A percentile compares a stretch with the other conserved stretches of the same genome.
These are phyloP conservation scores for Acanthamoeba royreba DNA, from an alignment of 208 protist species.

Conservation along the genomic window DNA sequence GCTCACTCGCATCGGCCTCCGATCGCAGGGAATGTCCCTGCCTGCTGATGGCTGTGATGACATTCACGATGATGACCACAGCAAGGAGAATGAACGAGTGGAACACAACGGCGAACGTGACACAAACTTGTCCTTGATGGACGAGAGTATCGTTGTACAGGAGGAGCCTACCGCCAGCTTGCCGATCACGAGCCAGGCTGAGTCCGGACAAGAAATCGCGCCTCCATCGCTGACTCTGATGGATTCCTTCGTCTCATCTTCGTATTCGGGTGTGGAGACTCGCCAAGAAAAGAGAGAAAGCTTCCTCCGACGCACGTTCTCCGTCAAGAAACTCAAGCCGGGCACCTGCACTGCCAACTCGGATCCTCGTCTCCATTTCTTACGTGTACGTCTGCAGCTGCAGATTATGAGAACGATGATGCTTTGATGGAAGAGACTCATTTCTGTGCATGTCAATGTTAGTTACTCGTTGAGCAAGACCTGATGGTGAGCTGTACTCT, in stretches of 20 bases:
- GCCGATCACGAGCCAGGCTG: background rate
- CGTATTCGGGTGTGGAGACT: background rate
- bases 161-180: background rate
- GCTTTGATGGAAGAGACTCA: background rate
- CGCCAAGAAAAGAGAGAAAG: background rate
- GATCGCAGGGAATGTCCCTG: no score
- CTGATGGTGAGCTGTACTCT: background rate
- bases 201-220: background rate
- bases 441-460: background rate
- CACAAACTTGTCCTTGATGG: no score
- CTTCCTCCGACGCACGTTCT: conserved; percentile 15
- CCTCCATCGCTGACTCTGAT: background rate
- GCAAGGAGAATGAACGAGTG: background rate
- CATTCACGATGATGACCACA: no score
- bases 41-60: no score
- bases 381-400: background rate
- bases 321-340: background rate
- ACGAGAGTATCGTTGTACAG: background rate
- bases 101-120: background rate
- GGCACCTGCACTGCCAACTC: background rate
- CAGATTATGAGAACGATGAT: background rate
- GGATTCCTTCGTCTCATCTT: background rate
- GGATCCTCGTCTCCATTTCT: background rate
- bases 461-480: background rate
- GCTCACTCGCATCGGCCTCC: no score